Base-by-base conservation (phyloP, 306 rosid species). In the Alnus glutinosa region DNA sequence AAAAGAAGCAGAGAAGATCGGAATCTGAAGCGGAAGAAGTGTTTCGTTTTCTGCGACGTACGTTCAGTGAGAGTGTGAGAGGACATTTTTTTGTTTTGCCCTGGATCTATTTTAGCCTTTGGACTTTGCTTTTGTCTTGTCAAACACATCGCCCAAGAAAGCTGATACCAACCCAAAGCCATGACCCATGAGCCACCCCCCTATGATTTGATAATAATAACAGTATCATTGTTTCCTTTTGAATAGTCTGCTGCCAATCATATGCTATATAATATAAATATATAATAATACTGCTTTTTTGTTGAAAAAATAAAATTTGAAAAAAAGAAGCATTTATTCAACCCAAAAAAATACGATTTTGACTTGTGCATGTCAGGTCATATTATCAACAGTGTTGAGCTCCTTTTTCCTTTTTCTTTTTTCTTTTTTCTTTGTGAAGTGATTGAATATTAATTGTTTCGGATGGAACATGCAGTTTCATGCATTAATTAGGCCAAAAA, bases 111-210 rank as follows among this genome's bases (percentile, higher is more conserved):
- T 23, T 48, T 19, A 30, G 1, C 5, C 84, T 87, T 91, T 82
- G 88, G 88, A 82, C 81, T 76, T 89, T 86, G 83, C 96, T 89
- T 88, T 89, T 89, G 92, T 86, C 92, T 84, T 85, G 89, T 86
- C 90, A 86, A 77, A 81, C 90, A 81, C 96, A 82, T 16, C 74
- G 84, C 73, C 80, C 89, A 78, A 91, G 83, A 89, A 89, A 86
- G 93, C 84, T 89, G 85, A 75, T 67, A 74, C 88, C 88, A 85
- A 80, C 88, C 88, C 82, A 85, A 79, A 71, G 34, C 57, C 9
- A 61, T 51, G 63, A 69, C 51, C 34, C 77, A 59, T 51, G 63
- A 69, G 61, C 34, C 77, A 59, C 75, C 59, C 55, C 76, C 42
- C 75, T 68, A 85, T 86, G 85, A 82, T 86, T 82, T 83, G 70